These are phyloP conservation scores for Hanseniaspora gamundiae DNA, from an alignment of 1,139 yeast genomes.

Conservation along the genomic window DNA sequence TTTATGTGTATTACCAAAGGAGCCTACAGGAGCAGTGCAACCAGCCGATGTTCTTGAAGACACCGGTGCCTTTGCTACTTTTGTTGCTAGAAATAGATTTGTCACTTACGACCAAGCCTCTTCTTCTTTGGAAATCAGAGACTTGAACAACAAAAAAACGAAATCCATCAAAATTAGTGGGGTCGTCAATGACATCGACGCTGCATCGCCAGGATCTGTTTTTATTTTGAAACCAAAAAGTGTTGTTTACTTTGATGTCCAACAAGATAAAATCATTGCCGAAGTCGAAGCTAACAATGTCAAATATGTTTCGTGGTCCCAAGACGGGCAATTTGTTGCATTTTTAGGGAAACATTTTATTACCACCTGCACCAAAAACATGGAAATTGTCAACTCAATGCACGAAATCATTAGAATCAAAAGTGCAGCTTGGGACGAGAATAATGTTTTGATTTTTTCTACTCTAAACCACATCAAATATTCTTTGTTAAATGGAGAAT, in stretches of 20 bases:
- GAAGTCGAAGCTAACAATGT: conserved; percentile 67
- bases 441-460: conserved; percentile 81
- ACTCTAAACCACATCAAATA: conserved; percentile 94
- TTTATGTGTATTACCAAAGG: conserved; percentile 68
- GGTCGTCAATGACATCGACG: conserved; percentile 57
- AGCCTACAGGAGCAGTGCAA: conserved; percentile 84
- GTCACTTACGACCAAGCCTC: conserved; percentile 61
- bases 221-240: conserved; percentile 59
- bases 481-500: conserved; percentile 85
- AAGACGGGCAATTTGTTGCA: conserved; percentile 80
- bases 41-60: conserved; percentile 73
- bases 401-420: conserved; percentile 96
- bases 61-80: conserved; percentile 73
- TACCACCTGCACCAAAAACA: conserved; percentile 69
- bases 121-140: conserved; percentile 68
- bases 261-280: conserved; percentile 70
- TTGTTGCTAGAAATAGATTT: conserved; percentile 89
- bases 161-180: conserved; percentile 70
- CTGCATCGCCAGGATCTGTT: conserved; percentile 76
- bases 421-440: conserved; percentile 96
- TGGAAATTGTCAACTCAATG: conserved; percentile 71
- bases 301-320: conserved; percentile 83
- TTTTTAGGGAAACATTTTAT: conserved; percentile 86
- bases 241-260: conserved; percentile 82
- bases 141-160: conserved; percentile 68